Conservation (phyloP, 257 asterid species). For the Verbena officinalis region DNA sequence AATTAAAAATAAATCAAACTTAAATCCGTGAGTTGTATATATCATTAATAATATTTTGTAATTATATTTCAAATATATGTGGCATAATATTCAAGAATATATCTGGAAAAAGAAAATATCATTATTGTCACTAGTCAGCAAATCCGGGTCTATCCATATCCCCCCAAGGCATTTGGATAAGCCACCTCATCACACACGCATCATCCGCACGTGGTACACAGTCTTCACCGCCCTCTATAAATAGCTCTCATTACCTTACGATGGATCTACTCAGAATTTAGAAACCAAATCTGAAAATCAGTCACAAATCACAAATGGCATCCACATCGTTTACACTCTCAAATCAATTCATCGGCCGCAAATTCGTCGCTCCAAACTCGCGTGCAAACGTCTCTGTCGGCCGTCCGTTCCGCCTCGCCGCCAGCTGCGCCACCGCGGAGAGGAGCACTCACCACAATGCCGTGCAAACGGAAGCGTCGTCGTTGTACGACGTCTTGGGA, state of each 20-base stretch:
- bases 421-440: conserved; percentile 37
- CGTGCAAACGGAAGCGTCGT: conserved; percentile 14
- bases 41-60: too few relatives aligned
- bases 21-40: too few relatives aligned
- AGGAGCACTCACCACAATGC: conserved; percentile 10
- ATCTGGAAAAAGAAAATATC: too few relatives aligned
- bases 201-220: conserved; percentile 3
- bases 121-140: background rate
- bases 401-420: conserved; percentile 32
- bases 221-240: conserved; percentile 15
- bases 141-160: conserved; percentile 5
- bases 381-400: conserved; percentile 9
- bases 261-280: background rate
- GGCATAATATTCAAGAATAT: too few relatives aligned
- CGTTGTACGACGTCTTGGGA: conserved; percentile 45
- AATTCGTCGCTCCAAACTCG: conserved; percentile 12
- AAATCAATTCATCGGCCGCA: conserved; percentile 20
- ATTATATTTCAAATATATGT: too few relatives aligned
- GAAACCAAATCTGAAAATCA: background rate
- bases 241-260: background rate
- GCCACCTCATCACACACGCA: conserved; percentile 3
- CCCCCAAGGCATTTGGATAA: conserved; percentile 14
- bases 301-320: conserved; percentile 35
- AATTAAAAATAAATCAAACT: too few relatives aligned
- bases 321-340: conserved; percentile 38